Base-by-base conservation (phyloP, 805 yeast species). In the Barnettozyma pratensis region DNA sequence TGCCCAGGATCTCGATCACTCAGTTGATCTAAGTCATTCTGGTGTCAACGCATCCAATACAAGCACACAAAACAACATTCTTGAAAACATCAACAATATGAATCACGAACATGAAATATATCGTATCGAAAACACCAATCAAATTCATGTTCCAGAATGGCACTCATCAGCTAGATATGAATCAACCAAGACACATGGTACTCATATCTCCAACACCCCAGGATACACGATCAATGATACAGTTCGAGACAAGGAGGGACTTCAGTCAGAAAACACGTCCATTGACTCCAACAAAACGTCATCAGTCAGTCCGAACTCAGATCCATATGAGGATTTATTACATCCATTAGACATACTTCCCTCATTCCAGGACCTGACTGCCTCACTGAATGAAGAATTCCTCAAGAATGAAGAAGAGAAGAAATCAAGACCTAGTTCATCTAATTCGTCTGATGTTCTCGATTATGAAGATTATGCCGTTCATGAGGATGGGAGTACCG, bases 331-430 rank as follows among this genome's bases (percentile, higher is more conserved):
- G 27, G 47, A 53, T 31, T 8, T 57, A 9, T 37, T 50, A 11
- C 64, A 59, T 45, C 63, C 63, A 10, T 28, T 57, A 50, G 64
- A 59, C 38, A 48, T 61, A 5, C 11, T 42, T 27, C 55, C 57
- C n/a, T 30, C 49, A 2, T 52, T 48, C 39, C 44, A 44, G 32
- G 45, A 47, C 10, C 34, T 47, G 42, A 40, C 47, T 4, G 30
- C 28, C 3, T 43, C 50, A 6, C 30, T 47, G 19, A 36, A 28
- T 4, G 38, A 43, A 10, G 37, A 42, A 5, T 25, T 10, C 29
- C 7, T 35, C 31, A 40, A 43, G n/a, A 25, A 46, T 27, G 39
- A 19, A 19, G 19, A 19, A 19, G 19, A 44, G 5, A 6, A 12
- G 27, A 31, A 42, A 29, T 36, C 28, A 25, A 5, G 11, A 8